Evolutionary conservation across 352 stramenopile species (phyloP).

Genomic region (Phytophthora sp.): DNA sequence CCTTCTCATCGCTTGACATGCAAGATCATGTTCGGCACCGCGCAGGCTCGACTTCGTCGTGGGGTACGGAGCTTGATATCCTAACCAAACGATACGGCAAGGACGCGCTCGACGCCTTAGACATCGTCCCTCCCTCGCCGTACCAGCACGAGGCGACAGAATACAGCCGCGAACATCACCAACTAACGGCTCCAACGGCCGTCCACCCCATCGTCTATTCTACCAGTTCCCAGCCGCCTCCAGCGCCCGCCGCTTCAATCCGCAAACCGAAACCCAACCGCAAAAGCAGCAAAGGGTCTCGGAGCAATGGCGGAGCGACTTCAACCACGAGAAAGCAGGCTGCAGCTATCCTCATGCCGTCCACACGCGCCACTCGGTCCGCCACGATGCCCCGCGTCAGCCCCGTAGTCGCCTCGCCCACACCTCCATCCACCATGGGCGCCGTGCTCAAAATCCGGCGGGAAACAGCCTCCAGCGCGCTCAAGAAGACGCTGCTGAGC

Average conservation of each 20-base stretch:
- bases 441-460: constrained; percentile 49
- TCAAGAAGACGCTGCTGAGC: constrained; percentile 53
- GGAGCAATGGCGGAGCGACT: not conserved
- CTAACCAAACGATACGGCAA: constrained; percentile 68
- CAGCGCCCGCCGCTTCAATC: not conserved
- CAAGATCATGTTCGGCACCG: constrained; percentile 33
- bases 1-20: constrained; percentile 57
- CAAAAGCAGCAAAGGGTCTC: constrained; percentile 13
- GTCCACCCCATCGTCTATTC: constrained; percentile 22
- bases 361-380: constrained; percentile 3
- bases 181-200: constrained; percentile 1
- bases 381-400: constrained; percentile 5
- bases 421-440: constrained; percentile 16
- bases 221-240: constrained; percentile 4
- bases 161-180: constrained; percentile 6
- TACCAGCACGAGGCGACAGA: not conserved
- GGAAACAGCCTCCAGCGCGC: constrained; percentile 56
- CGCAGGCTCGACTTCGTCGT: constrained; percentile 6
- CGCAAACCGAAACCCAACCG: constrained; percentile 22
- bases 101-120: constrained; percentile 20
- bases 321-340: constrained; percentile 16
- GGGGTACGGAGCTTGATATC: constrained; percentile 57
- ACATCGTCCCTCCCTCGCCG: not conserved
- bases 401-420: not conserved
- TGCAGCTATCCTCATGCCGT: constrained; percentile 15